These are phyloP conservation scores for Noccaea caerulescens DNA, from an alignment of 345 rosid species.

Conservation along the genomic window DNA sequence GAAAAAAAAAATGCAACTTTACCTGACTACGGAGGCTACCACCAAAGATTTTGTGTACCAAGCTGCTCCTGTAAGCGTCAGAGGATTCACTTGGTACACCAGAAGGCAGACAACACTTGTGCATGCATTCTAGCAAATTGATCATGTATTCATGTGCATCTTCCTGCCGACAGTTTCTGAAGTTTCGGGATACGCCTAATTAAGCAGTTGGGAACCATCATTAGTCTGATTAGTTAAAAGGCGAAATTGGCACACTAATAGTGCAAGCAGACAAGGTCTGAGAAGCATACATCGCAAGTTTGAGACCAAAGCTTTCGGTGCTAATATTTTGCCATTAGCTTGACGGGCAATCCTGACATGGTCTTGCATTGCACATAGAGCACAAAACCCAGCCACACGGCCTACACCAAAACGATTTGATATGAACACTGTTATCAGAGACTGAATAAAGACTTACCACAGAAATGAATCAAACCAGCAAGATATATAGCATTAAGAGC, in stretches of 20 bases:
- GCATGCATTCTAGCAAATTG: constrained; percentile 94
- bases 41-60: constrained; percentile 95
- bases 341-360: constrained; percentile 85
- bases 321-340: constrained; percentile 70
- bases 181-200: constrained; percentile 87
- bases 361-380: constrained; percentile 94
- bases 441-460: neutral
- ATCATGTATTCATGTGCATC: constrained; percentile 99
- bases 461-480: neutral
- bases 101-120: constrained; percentile 91
- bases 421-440: constrained; percentile 17
- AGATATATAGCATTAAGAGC: neutral
- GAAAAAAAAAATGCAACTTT: constrained; percentile 21
- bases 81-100: constrained; percentile 92
- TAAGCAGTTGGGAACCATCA: constrained; percentile 48
- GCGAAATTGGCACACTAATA: neutral
- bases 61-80: constrained; percentile 86
- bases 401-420: constrained; percentile 59
- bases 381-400: constrained; percentile 89
- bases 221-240: constrained; percentile 7
- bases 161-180: constrained; percentile 81
- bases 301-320: constrained; percentile 84
- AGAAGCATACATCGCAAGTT: constrained; percentile 88
- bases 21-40: constrained; percentile 96
- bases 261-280: constrained; percentile 27